Base-by-base conservation (phyloP, 148 eudicot species). In the Rhododendron vialii region DNA sequence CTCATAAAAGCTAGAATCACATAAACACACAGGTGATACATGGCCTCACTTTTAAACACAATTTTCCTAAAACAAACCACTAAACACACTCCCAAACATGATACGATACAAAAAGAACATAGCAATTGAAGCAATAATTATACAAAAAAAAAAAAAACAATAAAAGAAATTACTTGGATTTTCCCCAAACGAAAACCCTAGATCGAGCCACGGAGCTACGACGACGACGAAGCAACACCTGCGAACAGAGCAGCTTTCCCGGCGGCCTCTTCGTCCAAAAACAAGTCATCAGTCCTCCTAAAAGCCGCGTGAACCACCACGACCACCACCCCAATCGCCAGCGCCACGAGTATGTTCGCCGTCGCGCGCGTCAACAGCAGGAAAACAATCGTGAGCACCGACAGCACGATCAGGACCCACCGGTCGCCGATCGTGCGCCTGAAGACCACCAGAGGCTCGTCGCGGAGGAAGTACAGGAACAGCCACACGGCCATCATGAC, bases 381-480 rank as follows among this genome's bases (percentile, higher is more conserved):
- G 28, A 88, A 84, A 22, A 86, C 82, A 0, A 95, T 5, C 14
- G 99, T 96, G 8, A 93, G 22, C 3, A 91, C 87, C n/a, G 89
- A 69, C 0, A 96, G 71, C 15, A 91, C 88, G 17, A 86, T 57
- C 78, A 96, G 71, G 33, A 96, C 90, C 51, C 90, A 43, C 9
- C 92, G 92, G 48, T 94, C 97, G 6, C 84, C 88, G 13, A 95
- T 51, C 24, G 87, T 15, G 4, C 91, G 89, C 67, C 88, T 67
- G 77, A 91, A 87, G 1, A 95, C 8, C 55, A 88, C 92, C 7
- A 95, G 84, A 43, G 95, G 95, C 71, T 93, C 92, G 65, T 96
- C 99, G 4, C 96, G 89, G 18, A 95, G 93, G 86, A 96, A 96
- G 91, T 91, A 95, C 33, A 96, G 88, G 86, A 89, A 92, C 15